Evolutionary conservation across 306 rosid genomes (phyloP).

Genomic region (Dryas alaskensis): DNA sequence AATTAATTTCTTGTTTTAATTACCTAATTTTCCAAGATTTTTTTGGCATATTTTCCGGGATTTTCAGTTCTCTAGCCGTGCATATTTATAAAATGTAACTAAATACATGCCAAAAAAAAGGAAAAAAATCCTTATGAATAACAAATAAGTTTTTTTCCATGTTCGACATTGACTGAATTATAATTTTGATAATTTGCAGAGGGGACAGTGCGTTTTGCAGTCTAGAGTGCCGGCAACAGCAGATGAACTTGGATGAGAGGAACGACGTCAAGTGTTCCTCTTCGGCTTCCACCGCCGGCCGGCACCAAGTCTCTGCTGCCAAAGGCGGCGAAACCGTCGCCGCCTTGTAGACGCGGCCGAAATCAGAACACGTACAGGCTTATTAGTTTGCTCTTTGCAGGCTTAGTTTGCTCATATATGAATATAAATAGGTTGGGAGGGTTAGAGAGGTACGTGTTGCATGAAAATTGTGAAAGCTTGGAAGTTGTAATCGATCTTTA

Average conservation of each 20-base stretch:
- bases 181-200: conserved; percentile 30
- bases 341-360: conserved; percentile 33
- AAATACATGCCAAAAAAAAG: background rate
- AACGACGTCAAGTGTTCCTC: conserved; percentile 49
- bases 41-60: background rate
- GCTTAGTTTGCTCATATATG: background rate
- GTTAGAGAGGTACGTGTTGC: conserved; percentile 11
- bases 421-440: conserved; percentile 10
- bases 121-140: too few relatives aligned
- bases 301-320: conserved; percentile 37
- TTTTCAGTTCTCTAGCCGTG: background rate
- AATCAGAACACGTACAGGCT: background rate
- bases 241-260: conserved; percentile 79
- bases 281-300: conserved; percentile 25
- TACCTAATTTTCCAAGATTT: background rate
- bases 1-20: too few relatives aligned
- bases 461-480: conserved; percentile 17
- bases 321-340: conserved; percentile 57
- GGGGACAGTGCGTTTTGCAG: conserved; percentile 90
- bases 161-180: background rate
- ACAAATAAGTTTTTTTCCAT: background rate
- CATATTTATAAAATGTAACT: background rate
- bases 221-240: conserved; percentile 81
- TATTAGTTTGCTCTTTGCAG: background rate
- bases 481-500: conserved; percentile 7